Percentiles rank a stretch among this genome's conserved stretches.
Conservation (phyloP, 1,284 basidiomycete genomes). For the Ceratobasidium sp. region DNA sequence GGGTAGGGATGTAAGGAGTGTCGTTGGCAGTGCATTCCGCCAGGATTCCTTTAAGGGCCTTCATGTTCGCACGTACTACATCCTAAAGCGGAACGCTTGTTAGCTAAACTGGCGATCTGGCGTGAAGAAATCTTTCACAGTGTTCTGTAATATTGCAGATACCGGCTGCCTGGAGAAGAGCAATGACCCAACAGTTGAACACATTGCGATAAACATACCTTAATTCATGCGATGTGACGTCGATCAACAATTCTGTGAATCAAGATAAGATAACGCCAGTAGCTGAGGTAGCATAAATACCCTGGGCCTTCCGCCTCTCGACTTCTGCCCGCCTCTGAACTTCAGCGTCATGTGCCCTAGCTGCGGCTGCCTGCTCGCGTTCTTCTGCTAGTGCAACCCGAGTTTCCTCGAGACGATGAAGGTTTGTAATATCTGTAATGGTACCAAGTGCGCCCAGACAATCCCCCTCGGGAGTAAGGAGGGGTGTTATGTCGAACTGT, state of each 20-base stretch:
- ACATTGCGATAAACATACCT: slow-evolving; percentile 8
- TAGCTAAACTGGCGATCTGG: not conserved
- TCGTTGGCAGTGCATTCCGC: slow-evolving; percentile 9
- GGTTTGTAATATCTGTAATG: slow-evolving; percentile 52
- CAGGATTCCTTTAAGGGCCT: slow-evolving; percentile 44
- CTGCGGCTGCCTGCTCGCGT: slow-evolving; percentile 52
- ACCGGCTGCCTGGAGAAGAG: slow-evolving; percentile 51
- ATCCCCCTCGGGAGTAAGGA: slow-evolving; percentile 9
- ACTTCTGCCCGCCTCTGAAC: slow-evolving; percentile 47
- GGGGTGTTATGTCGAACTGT: slow-evolving; percentile 4
- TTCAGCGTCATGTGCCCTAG: slow-evolving; percentile 50
- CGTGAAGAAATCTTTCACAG: not conserved
- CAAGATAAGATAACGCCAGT: not conserved
- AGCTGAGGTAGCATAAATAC: slow-evolving; percentile 30
- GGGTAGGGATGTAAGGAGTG: slow-evolving; percentile 16
- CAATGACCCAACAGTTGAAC: not conserved
- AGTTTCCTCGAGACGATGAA: slow-evolving; percentile 52
- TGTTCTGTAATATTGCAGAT: slow-evolving; percentile 51
- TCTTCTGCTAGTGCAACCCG: slow-evolving; percentile 52
- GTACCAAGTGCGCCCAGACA: slow-evolving; percentile 30
- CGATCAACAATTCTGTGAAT: slow-evolving; percentile 52
- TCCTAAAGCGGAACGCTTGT: too few species aligned
- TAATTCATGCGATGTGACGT: slow-evolving; percentile 54
- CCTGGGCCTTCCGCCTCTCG: slow-evolving; percentile 53
- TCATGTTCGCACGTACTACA: slow-evolving; percentile 47